phyloP scores from a whole-genome alignment of 345 rosid genomes.

The Chamaenerion angustifolium region DNA sequence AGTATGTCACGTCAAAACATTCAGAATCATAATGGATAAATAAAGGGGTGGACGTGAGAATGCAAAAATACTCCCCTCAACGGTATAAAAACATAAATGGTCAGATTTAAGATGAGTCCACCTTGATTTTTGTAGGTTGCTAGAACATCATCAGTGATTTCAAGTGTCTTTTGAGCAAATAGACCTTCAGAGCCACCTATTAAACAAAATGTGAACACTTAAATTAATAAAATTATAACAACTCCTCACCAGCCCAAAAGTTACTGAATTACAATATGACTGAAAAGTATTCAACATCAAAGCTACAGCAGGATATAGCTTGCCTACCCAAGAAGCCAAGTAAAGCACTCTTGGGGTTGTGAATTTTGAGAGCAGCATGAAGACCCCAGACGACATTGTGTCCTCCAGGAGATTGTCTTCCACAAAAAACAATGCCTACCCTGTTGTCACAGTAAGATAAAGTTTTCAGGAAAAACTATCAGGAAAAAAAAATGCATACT shows the following conservation, averaged over 20 bases:
- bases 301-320: background rate
- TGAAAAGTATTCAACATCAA: background rate
- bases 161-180: conserved; percentile 83
- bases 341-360: conserved; percentile 58
- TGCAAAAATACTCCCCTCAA: conserved; percentile 5
- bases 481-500: no score
- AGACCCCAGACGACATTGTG: conserved; percentile 98
- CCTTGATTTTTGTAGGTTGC: conserved; percentile 95
- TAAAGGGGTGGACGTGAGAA: no score
- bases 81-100: background rate
- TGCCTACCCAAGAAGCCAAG: conserved; percentile 79
- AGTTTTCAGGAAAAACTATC: no score
- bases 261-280: no score
- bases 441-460: conserved; percentile 22
- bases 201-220: background rate
- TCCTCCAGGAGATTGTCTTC: conserved; percentile 98
- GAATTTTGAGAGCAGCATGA: conserved; percentile 58
- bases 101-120: conserved; percentile 10
- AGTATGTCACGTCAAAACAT: no score
- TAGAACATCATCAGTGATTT: conserved; percentile 69
- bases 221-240: background rate
- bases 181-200: conserved; percentile 97
- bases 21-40: no score
- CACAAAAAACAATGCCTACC: conserved; percentile 88
- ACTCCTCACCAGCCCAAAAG: no score